phyloP scores from a whole-genome alignment of 805 yeast species.

The Tetrapisispora namnaoensis region DNA sequence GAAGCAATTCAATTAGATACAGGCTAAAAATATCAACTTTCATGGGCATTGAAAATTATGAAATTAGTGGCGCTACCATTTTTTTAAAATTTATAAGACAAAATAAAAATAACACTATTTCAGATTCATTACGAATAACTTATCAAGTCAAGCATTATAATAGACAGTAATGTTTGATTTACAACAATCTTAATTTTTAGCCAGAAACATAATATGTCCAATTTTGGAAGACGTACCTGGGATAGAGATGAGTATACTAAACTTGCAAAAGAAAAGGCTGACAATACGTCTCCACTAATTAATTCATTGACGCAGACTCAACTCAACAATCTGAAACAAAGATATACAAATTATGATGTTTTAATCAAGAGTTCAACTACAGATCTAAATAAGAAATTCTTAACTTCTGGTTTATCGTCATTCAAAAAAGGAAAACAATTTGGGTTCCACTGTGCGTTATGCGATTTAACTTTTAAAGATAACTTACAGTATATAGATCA shows the following conservation, averaged over 20 bases:
- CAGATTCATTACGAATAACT: too few species aligned
- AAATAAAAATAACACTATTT: too few species aligned
- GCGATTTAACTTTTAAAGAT: slow-evolving; percentile 76
- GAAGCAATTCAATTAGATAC: background rate
- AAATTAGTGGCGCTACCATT: background rate
- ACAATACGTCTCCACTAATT: slow-evolving; percentile 11
- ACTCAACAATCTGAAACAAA: slow-evolving; percentile 9
- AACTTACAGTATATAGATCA: slow-evolving; percentile 76
- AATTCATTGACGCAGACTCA: slow-evolving; percentile 9
- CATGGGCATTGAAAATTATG: background rate
- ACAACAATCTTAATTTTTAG: too few species aligned
- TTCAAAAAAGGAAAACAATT: slow-evolving; percentile 47
- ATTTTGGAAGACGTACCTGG: slow-evolving; percentile 63
- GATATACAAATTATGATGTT: slow-evolving; percentile 18
- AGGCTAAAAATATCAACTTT: background rate
- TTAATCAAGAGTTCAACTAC: slow-evolving; percentile 20
- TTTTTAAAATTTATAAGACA: too few species aligned
- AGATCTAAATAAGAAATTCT: slow-evolving; percentile 28
- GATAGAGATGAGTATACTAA: slow-evolving; percentile 53
- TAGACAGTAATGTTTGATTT: too few species aligned
- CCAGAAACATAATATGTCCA: slow-evolving; percentile 12
- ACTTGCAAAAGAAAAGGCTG: slow-evolving; percentile 31
- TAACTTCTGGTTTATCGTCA: slow-evolving; percentile 23
- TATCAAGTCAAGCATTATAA: too few species aligned
- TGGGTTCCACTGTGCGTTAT: slow-evolving; percentile 77